Percentiles rank a stretch among this genome's conserved stretches.
Conservation (phyloP, 257 asterid species). For the Cynanchum wilfordii region DNA sequence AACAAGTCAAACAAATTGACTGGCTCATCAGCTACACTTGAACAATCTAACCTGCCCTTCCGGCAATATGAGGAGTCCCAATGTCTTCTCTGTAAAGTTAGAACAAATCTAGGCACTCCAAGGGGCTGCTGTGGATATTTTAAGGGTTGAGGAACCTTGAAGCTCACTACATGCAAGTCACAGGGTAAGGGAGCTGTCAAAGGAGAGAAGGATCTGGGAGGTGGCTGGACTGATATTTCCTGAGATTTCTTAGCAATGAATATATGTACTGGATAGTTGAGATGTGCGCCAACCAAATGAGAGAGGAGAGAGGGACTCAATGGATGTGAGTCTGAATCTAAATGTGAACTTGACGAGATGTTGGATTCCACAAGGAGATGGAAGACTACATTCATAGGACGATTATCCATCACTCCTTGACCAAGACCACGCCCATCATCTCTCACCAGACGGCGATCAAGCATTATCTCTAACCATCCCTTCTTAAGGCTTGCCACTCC, state of each 20-base stretch:
- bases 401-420: constrained; percentile 95
- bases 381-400: constrained; percentile 74
- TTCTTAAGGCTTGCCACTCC: constrained; percentile 85
- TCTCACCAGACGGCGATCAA: constrained; percentile 69
- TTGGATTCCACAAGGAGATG: constrained; percentile 68
- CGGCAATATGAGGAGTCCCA: constrained; percentile 73
- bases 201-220: constrained; percentile 90
- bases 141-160: constrained; percentile 78
- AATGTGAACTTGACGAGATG: constrained; percentile 44
- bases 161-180: constrained; percentile 82
- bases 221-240: constrained; percentile 83
- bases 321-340: constrained; percentile 40
- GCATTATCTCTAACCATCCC: constrained; percentile 94
- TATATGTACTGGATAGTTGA: constrained; percentile 63
- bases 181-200: constrained; percentile 69
- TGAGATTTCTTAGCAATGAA: constrained; percentile 83
- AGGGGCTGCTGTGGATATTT: constrained; percentile 59
- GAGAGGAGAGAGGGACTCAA: constrained; percentile 82
- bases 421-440: constrained; percentile 99
- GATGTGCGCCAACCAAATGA: constrained; percentile 76
- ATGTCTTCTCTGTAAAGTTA: constrained; percentile 58
- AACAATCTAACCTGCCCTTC: constrained; percentile 68
- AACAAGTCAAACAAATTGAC: constrained; percentile 74
- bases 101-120: constrained; percentile 58
- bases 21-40: constrained; percentile 58